Percentiles rank a stretch among this genome's conserved stretches.
phyloP scores from a whole-genome alignment of 2,329 filamentous ascomycete genomes.

The Fusarium sp. region DNA sequence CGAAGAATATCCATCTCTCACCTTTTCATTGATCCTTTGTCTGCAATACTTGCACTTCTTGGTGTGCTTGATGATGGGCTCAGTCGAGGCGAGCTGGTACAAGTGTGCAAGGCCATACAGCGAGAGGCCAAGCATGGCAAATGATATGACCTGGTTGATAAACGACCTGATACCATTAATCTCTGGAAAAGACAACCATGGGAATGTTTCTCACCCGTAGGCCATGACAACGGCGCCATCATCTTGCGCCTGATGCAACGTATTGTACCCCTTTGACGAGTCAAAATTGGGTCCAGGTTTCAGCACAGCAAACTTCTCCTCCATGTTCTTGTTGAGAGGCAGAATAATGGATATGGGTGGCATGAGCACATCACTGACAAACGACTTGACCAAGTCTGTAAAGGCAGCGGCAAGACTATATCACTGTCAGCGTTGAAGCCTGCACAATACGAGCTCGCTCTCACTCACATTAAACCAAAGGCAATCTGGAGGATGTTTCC shows the following conservation, averaged over 20 bases:
- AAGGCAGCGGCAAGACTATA: conserved; percentile 76
- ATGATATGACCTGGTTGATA: conserved; percentile 72
- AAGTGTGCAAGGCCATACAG: conserved; percentile 72
- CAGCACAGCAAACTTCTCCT: conserved; percentile 78
- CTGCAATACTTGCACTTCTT: conserved; percentile 76
- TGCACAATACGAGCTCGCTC: neutral
- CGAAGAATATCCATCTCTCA: conserved; percentile 43
- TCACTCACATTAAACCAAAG: conserved; percentile 75
- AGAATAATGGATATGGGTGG: conserved; percentile 76
- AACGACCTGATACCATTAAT: conserved; percentile 59
- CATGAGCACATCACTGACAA: conserved; percentile 76
- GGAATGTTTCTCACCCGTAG: conserved; percentile 65
- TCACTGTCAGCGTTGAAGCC: conserved; percentile 11
- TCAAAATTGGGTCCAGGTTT: conserved; percentile 65
- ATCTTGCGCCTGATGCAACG: conserved; percentile 72
- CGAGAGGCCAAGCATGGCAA: conserved; percentile 71
- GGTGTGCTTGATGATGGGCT: conserved; percentile 77
- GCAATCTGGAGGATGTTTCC: conserved; percentile 82
- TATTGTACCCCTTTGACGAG: conserved; percentile 71
- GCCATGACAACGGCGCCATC: conserved; percentile 79
- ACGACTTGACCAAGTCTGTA: conserved; percentile 76
- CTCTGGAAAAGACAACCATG: fast-evolving
- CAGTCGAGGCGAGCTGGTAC: conserved; percentile 70
- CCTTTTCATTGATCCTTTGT: conserved; percentile 72
- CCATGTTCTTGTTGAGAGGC: conserved; percentile 76